phyloP scores from a whole-genome alignment of 164 flowering plant species.

The Tinospora cordifolia region DNA sequence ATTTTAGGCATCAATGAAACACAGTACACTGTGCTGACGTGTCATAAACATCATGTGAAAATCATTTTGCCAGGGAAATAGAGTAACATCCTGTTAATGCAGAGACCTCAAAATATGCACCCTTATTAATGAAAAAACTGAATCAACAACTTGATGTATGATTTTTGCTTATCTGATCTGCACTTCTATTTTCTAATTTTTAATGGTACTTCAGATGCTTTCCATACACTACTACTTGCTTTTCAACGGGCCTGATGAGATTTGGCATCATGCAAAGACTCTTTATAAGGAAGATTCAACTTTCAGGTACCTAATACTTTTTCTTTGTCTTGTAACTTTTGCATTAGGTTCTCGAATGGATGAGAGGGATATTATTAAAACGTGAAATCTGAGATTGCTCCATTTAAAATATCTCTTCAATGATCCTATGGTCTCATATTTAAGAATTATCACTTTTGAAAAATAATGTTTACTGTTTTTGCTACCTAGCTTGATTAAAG shows the following conservation, averaged over 20 bases:
- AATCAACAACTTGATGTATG: neutral
- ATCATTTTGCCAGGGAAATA: too few species aligned
- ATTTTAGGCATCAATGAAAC: too few species aligned
- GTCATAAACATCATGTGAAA: too few species aligned
- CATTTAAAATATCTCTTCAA: neutral
- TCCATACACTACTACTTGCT: constrained; percentile 90
- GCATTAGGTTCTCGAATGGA: neutral
- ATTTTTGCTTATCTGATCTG: neutral
- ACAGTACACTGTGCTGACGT: too few species aligned
- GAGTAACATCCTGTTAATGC: neutral
- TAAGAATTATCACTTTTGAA: neutral
- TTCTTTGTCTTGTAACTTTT: neutral
- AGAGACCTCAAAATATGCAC: neutral
- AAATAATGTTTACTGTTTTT: neutral
- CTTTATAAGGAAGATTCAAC: constrained; percentile 58
- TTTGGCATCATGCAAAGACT: constrained; percentile 69
- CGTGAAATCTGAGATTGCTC: neutral
- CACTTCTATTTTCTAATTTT: neutral
- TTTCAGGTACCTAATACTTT: constrained; percentile 50
- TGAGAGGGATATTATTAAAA: neutral
- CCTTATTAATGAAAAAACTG: neutral
- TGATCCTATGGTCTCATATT: neutral
- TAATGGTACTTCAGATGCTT: constrained; percentile 62
- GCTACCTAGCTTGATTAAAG: too few species aligned
- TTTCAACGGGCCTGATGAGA: constrained; percentile 86